Percentiles rank a stretch among this genome's conserved stretches.
phyloP scores from a whole-genome alignment of 1,284 basidiomycete species.

The Trichosporon faecale region DNA sequence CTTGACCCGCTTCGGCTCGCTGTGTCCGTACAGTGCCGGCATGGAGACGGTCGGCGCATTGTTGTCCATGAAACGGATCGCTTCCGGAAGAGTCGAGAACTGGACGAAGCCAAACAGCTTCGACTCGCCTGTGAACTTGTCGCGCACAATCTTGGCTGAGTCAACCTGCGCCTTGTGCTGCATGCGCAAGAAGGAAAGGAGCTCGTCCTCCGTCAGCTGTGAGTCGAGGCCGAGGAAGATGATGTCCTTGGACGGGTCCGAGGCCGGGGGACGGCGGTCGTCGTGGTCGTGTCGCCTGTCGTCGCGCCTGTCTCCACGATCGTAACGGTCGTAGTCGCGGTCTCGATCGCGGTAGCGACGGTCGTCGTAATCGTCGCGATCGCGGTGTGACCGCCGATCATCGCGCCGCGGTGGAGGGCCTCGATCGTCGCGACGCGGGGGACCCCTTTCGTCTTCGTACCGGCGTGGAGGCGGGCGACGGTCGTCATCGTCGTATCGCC shows the following conservation, averaged over 20 bases:
- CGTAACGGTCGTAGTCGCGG: slow-evolving; percentile 1
- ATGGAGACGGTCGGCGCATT: slow-evolving; percentile 75
- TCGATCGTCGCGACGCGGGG: slow-evolving; percentile 4
- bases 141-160: slow-evolving; percentile 75
- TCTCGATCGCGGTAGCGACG: slow-evolving; percentile 10
- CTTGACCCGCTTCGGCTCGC: slow-evolving; percentile 66
- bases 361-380: slow-evolving; percentile 6
- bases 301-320: not conserved
- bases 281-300: slow-evolving; percentile 29
- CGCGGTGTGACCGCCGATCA: not conserved
- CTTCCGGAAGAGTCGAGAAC: slow-evolving; percentile 76
- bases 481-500: slow-evolving; percentile 17
- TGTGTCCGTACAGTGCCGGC: slow-evolving; percentile 58
- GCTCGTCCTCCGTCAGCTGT: slow-evolving; percentile 84
- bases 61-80: slow-evolving; percentile 68
- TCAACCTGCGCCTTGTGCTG: slow-evolving; percentile 57
- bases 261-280: slow-evolving; percentile 21
- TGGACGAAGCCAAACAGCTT: slow-evolving; percentile 93
- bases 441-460: slow-evolving; percentile 9
- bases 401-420: slow-evolving; percentile 6
- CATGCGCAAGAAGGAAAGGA: slow-evolving; percentile 63
- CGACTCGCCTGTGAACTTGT: slow-evolving; percentile 82
- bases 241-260: slow-evolving; percentile 58
- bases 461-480: slow-evolving; percentile 11
- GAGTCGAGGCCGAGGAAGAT: slow-evolving; percentile 87